These are phyloP conservation scores for Fraxinus platypoda DNA, from an alignment of 305 asterid genomes.

Conservation along the genomic window DNA sequence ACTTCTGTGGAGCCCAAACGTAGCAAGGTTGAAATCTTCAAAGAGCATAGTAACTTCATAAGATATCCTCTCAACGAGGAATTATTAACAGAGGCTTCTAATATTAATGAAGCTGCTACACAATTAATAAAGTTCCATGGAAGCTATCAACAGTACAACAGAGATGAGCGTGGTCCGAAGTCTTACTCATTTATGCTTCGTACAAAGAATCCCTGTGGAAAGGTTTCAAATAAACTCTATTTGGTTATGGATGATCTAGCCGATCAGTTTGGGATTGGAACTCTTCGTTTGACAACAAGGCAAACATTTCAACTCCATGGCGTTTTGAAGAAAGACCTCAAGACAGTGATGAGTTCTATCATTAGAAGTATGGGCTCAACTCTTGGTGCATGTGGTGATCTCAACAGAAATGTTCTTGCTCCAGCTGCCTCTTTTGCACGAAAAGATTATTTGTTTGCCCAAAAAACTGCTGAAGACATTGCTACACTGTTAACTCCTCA, in stretches of 20 bases:
- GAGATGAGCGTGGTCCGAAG: slow-evolving; percentile 85
- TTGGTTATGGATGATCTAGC: slow-evolving; percentile 94
- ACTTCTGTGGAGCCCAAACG: slow-evolving; percentile 66
- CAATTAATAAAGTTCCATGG: slow-evolving; percentile 98
- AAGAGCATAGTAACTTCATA: slow-evolving; percentile 86
- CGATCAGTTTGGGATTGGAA: slow-evolving; percentile 83
- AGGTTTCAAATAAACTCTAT: slow-evolving; percentile 87
- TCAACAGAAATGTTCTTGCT: slow-evolving; percentile 90
- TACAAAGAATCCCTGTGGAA: slow-evolving; percentile 93
- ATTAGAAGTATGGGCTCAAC: slow-evolving; percentile 88
- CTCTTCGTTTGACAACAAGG: slow-evolving; percentile 94
- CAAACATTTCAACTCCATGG: slow-evolving; percentile 98
- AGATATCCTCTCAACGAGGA: slow-evolving; percentile 94
- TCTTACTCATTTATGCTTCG: slow-evolving; percentile 96
- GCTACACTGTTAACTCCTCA: slow-evolving; percentile 95
- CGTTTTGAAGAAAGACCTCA: slow-evolving; percentile 76
- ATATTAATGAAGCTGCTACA: slow-evolving; percentile 83
- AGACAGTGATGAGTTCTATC: slow-evolving; percentile 90
- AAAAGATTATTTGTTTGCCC: slow-evolving; percentile 88
- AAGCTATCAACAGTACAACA: slow-evolving; percentile 85
- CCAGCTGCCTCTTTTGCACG: slow-evolving; percentile 75
- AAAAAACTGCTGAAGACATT: slow-evolving; percentile 86
- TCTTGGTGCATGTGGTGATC: slow-evolving; percentile 97
- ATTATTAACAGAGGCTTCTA: slow-evolving; percentile 69
- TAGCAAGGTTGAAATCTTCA: slow-evolving; percentile 84